Base-by-base conservation (phyloP, 140 eudicot species). In the Stevia rebaudiana region DNA sequence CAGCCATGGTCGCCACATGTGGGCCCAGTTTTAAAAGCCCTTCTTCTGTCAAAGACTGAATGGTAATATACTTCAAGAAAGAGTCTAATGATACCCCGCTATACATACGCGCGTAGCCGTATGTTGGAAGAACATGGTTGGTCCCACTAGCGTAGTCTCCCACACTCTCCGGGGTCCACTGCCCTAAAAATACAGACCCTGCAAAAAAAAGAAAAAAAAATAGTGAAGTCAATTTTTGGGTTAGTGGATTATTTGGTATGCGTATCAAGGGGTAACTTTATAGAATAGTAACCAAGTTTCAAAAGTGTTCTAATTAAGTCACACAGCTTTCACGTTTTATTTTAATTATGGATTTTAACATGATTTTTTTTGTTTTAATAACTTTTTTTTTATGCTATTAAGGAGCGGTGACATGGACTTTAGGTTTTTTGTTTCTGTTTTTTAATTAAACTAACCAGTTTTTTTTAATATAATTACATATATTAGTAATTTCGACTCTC, bases 71-170 rank as follows among this genome's bases (percentile, higher is more conserved):
- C 83, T 92, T 92, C 69, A 88, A 79, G 73, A 92, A 92, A 12
- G 98, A 92, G 74, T 92, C 95, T 2, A 92, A 78, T 40, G 90
- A 92, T 43, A 92, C 98, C 17, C 98, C 98, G 23, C 97, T 79
- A 24, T 92, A 92, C 96, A 92, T 92, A 16, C 95, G 79, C 3
- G 98, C 96, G 80, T 92, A 92, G 18, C 98, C 98, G 30, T 92
- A 92, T 18, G 98, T 92, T 15, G 98, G 98, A 61, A 92, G 95
- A 24, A 92, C 98, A 33, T 92, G 98, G 63, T 92, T 92, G 11
- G 97, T 92, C 37, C 98, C 98, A 49, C 98, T 92, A 3, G 98
- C 98, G 74, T 92, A 92, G 65, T 92, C 98, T 55, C 98, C 98
- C 8, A 92, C 98, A 71, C 98, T 92, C 83, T 92, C 98, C 4